Base-by-base conservation (phyloP, 2,329 filamentous ascomycete genomes). In the Exophiala bonariae region DNA sequence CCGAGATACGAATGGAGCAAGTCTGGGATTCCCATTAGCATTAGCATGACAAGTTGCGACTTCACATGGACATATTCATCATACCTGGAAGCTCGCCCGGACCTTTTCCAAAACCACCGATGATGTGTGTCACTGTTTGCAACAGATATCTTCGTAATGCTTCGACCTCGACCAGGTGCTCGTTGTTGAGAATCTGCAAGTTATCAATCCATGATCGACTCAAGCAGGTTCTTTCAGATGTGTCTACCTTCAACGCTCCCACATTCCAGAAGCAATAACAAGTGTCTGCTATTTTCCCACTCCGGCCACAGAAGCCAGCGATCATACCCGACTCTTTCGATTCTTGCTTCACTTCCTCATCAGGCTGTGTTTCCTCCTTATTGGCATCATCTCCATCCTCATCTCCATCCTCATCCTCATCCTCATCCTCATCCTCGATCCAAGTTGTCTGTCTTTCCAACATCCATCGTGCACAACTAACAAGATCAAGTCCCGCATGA, bases 201-300 rank as follows among this genome's bases (percentile, higher is more conserved):
- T 20, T 6, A 23, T 41, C 22, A 60, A 35, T 54, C 41, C 22
- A 18, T 18, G 18, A 36, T 18, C 30, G n/a, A n/a, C n/a, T n/a
- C n/a, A n/a, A n/a, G n/a, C 11, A 17, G 17, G 20, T 13, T 28
- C 10, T 26, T 11, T 20, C 11, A 13, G 33, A 14, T 26, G 11
- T 39, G 65, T n/a, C 59, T 66, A 77, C 74, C 49, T 66, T 64
- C 41, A 79, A 65, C 41, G 89, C 82, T 2, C 82, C 89, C 3
- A 79, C 78, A 1, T 88, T 89, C 93, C 93, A 99, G 76, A 92
- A 99, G 17, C 83, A 86, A 67, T 99, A 99, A 70, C 93, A 99
- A 1, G 93, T 97, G 68, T 99, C 93, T 8, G 88, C 87, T 38
- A 85, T 78, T 67, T 99, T 99, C 72, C 96, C 96, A 64, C 82